Percentiles rank a stretch among this genome's conserved stretches.
These are phyloP conservation scores for Wallemia ichthyophaga DNA, from an alignment of 1,284 basidiomycete genomes.

Conservation along the genomic window DNA sequence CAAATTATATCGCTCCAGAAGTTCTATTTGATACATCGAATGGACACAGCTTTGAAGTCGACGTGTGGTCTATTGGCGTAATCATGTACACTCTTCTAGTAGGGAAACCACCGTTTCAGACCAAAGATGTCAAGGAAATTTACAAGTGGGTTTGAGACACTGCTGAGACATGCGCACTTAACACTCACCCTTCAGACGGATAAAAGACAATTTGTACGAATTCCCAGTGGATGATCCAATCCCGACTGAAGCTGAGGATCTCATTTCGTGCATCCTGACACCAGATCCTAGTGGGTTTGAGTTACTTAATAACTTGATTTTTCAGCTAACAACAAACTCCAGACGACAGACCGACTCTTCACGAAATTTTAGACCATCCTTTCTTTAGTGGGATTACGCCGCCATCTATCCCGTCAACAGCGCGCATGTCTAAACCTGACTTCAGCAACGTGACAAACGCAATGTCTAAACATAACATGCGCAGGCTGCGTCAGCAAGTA, in stretches of 20 bases:
- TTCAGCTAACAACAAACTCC: neutral
- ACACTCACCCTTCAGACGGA: conserved; percentile 27
- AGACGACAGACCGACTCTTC: conserved; percentile 42
- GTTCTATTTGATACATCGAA: conserved; percentile 84
- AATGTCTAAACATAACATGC: conserved; percentile 38
- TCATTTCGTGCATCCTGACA: conserved; percentile 62
- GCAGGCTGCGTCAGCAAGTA: conserved; percentile 27
- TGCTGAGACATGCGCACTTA: neutral
- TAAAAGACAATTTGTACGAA: conserved; percentile 75
- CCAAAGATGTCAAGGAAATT: conserved; percentile 81
- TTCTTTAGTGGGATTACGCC: conserved; percentile 76
- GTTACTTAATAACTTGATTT: neutral
- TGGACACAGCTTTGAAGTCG: conserved; percentile 92
- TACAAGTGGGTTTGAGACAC: conserved; percentile 32
- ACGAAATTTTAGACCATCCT: conserved; percentile 51
- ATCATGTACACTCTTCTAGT: conserved; percentile 84
- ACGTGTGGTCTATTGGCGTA: conserved; percentile 91
- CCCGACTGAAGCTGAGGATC: conserved; percentile 37
- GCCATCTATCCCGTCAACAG: conserved; percentile 40
- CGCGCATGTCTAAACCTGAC: conserved; percentile 40
- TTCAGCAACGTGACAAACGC: conserved; percentile 33
- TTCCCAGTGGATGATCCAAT: conserved; percentile 53
- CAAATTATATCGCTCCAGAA: conserved; percentile 95
- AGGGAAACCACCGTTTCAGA: conserved; percentile 88
- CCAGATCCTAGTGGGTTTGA: conserved; percentile 31